Evolutionary conservation across 768 basidiomycete species (phyloP), one percentile per base, ranked within the genome.

Genomic region (Termitomyces sp.): DNA sequence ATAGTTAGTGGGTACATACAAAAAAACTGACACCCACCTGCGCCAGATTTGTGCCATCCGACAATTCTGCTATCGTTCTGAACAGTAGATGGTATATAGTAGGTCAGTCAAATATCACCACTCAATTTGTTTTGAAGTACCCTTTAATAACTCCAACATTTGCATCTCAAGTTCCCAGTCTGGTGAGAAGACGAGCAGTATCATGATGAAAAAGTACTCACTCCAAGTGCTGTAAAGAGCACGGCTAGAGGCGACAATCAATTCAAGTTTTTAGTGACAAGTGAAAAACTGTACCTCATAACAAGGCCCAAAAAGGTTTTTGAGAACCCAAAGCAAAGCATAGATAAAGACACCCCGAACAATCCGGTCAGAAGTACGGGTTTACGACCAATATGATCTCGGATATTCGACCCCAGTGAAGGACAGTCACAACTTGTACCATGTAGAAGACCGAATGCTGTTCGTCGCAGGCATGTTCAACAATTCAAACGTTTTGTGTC

Each of bases 391-490:
- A 92, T 71, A 50, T 79, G 76, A 64, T 92, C 91, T 92, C 91
- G 8, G 89, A 91, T 8, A 86, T 56, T n/a, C 86, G 82, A 68
- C 87, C 86, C 89, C 90, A 92, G 62, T 88, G 82, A 14, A 91
- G 71, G 25, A 90, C 84, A 1, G 87, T 89, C 56, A 84, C 69
- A 0, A 88, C 88, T 73, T 91, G 87, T 0, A 88, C 85, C 25
- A 88, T 76, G 64, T 86, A 92, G 74, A 91, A 92, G 12, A 90
- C 65, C 0, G 91, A 91, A 79, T 90, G 84, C 91, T 92, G 62
- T 50, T 40, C 5, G 5, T 8, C 1, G 17, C 11, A 57, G 37
- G 34, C 25, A 25, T 29, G 12, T 36, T 45, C n/a, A 37, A 48
- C 7, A 11, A 38, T 46, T 48, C 14, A 7, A 25, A 11, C 5